Base-by-base conservation (phyloP, 2,329 filamentous ascomycete species). In the Ramichloridium luteum region DNA sequence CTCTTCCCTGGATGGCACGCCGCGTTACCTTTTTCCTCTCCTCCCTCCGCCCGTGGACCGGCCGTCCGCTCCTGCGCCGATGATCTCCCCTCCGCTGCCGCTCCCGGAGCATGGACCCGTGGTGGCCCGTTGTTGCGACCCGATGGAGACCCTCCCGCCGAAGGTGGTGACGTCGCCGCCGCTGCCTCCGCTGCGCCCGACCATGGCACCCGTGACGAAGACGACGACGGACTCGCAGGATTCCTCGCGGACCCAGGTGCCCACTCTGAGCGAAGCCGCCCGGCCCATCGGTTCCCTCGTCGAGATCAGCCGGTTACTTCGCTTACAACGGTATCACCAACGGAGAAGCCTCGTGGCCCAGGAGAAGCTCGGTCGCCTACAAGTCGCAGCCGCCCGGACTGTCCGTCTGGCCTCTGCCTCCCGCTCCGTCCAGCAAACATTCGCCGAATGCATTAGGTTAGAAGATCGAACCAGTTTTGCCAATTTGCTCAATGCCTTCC, bases 401-500 rank as follows among this genome's bases (percentile, higher is more conserved):
- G 74, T 78, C 38, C 77, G 82, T 35, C 64, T 88, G 51, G 75
- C 77, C 46, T 72, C 79, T 43, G 82, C 77, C 47, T 77, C 80
- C 43, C 77, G 82, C 55, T 72, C 80, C 37, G 74, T 79, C 39
- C 75, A 84, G 53, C 72, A 77, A 41, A 81, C 78, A 45, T 62
- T 90, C 46, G 78, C 82, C 45, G 80, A 88, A 45, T 74, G 72
- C 57, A 85, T 88, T 56, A 74, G 79, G 38, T 72, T 71, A 30
- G 81, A 85, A 51, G 79, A 90, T 58, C 83, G 83, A 61, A 77
- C 77, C 49, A 70, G 66, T 38, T 90, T 90, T 63, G 72, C 75
- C 22, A 70, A 67, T 40, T 60, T 90, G 26, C 84, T 81, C 56
- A 78, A 77, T 64, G 79, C 80, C 35, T 70, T 88, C 36, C 77